Percentiles rank a stretch among this genome's conserved stretches.
These are phyloP conservation scores for Phytophthora cactorum DNA, from an alignment of 352 stramenopile species.

Conservation along the genomic window DNA sequence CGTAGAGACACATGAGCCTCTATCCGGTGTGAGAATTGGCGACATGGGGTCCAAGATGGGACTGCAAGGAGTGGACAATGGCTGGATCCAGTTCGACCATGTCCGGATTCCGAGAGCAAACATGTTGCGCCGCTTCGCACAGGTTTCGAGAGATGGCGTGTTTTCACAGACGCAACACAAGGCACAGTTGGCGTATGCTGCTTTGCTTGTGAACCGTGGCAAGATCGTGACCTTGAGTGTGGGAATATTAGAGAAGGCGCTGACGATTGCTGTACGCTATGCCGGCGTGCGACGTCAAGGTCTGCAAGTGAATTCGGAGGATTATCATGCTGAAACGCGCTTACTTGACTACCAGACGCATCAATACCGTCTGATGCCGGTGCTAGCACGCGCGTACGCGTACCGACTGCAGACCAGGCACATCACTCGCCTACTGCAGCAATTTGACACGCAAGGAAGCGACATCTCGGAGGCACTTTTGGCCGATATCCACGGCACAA, in stretches of 20 bases:
- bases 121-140: constrained; percentile 78
- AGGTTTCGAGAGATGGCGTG: constrained; percentile 65
- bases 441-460: constrained; percentile 83
- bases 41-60: constrained; percentile 79
- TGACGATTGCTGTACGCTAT: constrained; percentile 94
- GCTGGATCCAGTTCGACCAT: constrained; percentile 78
- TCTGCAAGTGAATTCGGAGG: constrained; percentile 53
- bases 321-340: constrained; percentile 77
- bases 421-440: constrained; percentile 78
- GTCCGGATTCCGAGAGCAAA: constrained; percentile 77
- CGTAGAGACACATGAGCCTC: constrained; percentile 62
- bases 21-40: constrained; percentile 65
- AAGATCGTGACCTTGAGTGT: constrained; percentile 76
- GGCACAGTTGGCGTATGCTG: constrained; percentile 71
- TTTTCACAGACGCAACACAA: constrained; percentile 71
- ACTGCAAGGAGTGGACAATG: constrained; percentile 80
- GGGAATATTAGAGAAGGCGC: constrained; percentile 90
- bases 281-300: constrained; percentile 92
- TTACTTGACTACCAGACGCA: constrained; percentile 96
- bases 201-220: constrained; percentile 78
- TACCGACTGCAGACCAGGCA: constrained; percentile 93
- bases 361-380: constrained; percentile 93
- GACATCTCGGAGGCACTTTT: constrained; percentile 77
- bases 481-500: constrained; percentile 94
- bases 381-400: constrained; percentile 91